phyloP scores from a whole-genome alignment of 108 stramenopile species.

The Conticribra weissflogii region DNA sequence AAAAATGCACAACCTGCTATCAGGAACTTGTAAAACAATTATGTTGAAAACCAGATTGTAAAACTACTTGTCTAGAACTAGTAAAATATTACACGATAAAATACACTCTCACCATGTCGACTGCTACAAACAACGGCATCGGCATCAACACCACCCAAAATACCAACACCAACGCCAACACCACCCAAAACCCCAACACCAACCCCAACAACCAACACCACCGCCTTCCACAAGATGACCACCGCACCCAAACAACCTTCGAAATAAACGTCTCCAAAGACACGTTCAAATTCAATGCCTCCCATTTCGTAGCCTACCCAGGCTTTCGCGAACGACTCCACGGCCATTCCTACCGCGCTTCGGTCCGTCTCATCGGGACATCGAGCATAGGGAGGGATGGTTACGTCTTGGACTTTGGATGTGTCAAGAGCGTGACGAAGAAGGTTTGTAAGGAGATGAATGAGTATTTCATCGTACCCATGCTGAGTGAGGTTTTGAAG shows the following conservation, averaged over 20 bases:
- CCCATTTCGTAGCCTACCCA: conserved; percentile 94
- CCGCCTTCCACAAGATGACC: not conserved
- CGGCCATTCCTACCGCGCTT: conserved; percentile 93
- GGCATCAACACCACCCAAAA: too few species aligned
- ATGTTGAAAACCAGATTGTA: too few species aligned
- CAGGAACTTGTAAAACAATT: too few species aligned
- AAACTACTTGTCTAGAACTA: too few species aligned
- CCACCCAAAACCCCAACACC: too few species aligned
- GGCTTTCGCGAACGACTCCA: conserved; percentile 94
- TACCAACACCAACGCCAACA: too few species aligned
- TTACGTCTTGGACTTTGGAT: conserved; percentile 95
- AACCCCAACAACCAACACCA: not conserved
- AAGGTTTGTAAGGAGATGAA: conserved; percentile 89
- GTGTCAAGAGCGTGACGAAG: conserved; percentile 82
- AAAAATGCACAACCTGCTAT: too few species aligned
- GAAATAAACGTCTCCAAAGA: conserved; percentile 86
- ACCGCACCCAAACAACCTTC: conserved; percentile 36
- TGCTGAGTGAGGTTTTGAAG: conserved; percentile 78
- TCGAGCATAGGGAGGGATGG: conserved; percentile 76
- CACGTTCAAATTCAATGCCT: conserved; percentile 97
- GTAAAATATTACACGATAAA: too few species aligned
- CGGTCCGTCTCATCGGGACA: conserved; percentile 75
- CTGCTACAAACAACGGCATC: too few species aligned
- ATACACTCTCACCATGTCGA: too few species aligned
- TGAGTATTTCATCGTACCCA: conserved; percentile 94